Conservation (phyloP, 1,284 basidiomycete genomes). For the Ceratobasidium sp. region DNA sequence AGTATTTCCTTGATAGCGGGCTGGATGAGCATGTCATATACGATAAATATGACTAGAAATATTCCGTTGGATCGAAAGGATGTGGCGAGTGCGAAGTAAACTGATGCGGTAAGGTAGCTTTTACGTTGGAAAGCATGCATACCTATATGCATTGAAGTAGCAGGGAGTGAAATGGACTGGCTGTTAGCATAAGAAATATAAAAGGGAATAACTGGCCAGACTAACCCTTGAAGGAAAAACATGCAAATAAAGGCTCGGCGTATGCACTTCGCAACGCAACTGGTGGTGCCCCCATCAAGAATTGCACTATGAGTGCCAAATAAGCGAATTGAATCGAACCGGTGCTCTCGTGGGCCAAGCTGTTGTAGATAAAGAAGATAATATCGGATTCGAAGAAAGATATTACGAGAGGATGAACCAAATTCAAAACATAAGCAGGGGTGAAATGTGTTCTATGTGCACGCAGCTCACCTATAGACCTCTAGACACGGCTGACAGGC, state of each 20-base stretch:
- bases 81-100: constrained; percentile 76
- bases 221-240: constrained; percentile 77
- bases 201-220: too few relatives aligned
- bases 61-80: constrained; percentile 87
- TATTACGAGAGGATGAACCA: too few relatives aligned
- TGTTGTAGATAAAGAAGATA: too few relatives aligned
- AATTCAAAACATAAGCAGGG: too few relatives aligned
- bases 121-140: constrained; percentile 71
- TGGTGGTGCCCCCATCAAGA: constrained; percentile 85
- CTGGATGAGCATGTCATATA: constrained; percentile 80
- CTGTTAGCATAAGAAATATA: too few relatives aligned
- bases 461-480: constrained; percentile 65
- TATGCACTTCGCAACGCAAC: constrained; percentile 80
- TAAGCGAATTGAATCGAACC: constrained; percentile 69
- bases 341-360: constrained; percentile 39
- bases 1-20: too few relatives aligned
- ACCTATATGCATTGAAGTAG: constrained; percentile 60
- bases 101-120: constrained; percentile 68
- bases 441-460: too few relatives aligned
- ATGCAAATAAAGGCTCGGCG: constrained; percentile 88
- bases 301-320: constrained; percentile 74
- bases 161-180: too few relatives aligned
- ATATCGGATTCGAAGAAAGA: too few relatives aligned
- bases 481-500: constrained; percentile 59
- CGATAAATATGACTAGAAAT: constrained; percentile 78